phyloP scores from a whole-genome alignment of 23 red algal species.

The Gracilaria domingensis region DNA sequence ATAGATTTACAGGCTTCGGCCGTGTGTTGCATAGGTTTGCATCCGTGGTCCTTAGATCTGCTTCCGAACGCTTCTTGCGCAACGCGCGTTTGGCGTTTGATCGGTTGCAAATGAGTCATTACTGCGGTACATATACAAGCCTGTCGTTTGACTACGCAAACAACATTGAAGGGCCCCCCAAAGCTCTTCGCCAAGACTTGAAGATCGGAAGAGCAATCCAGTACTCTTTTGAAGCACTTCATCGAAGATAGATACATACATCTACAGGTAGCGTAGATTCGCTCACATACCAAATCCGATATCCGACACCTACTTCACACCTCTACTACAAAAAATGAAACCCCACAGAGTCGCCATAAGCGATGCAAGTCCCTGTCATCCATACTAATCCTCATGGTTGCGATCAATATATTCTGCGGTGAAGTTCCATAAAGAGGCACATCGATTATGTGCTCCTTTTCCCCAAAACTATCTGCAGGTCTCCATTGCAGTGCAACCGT shows the following conservation, averaged over 20 bases:
- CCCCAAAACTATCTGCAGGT: neutral
- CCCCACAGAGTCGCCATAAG: neutral
- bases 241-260: too few relatives aligned
- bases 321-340: neutral
- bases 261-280: neutral
- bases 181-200: too few relatives aligned
- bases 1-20: slow-evolving; percentile 14
- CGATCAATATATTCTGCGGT: neutral
- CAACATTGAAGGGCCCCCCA: too few relatives aligned
- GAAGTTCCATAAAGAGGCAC: neutral
- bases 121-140: slow-evolving; percentile 48
- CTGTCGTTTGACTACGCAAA: neutral
- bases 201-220: too few relatives aligned
- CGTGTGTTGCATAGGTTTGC: neutral
- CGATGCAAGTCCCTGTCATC: neutral
- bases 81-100: slow-evolving; percentile 16
- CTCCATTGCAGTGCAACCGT: slow-evolving; percentile 9
- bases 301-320: neutral
- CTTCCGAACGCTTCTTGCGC: slow-evolving; percentile 1
- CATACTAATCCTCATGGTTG: slow-evolving; percentile 3
- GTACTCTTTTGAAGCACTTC: too few relatives aligned
- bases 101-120: slow-evolving; percentile 70
- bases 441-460: neutral
- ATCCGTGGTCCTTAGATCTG: slow-evolving; percentile 71
- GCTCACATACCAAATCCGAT: neutral